Conservation (phyloP, 2,329 filamentous ascomycete species). For the Gremmenia infestans region DNA sequence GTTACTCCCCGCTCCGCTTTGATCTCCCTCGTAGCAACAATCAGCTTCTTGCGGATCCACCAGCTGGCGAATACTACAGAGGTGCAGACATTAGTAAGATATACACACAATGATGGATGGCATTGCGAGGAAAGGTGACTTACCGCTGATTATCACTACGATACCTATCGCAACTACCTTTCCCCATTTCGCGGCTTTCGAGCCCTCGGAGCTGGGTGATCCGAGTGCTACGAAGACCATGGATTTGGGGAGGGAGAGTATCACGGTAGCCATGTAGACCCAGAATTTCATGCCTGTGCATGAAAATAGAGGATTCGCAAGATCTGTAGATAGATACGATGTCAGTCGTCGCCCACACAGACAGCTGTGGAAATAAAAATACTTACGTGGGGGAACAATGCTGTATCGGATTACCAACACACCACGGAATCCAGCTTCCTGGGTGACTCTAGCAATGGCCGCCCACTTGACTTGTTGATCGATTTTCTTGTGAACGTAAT, state of each 20-base stretch:
- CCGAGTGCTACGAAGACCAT: constrained; percentile 16
- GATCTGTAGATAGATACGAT: constrained; percentile 5
- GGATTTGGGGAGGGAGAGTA: constrained; percentile 14
- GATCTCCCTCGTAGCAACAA: constrained; percentile 7
- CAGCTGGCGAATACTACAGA: constrained; percentile 8
- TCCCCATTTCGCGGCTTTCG: constrained; percentile 11
- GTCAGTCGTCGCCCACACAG: not conserved
- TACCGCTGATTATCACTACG: constrained; percentile 9
- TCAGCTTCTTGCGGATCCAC: constrained; percentile 15
- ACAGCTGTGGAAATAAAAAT: not conserved
- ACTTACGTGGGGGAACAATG: constrained; percentile 18
- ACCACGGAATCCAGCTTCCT: constrained; percentile 15
- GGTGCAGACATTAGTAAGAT: not conserved
- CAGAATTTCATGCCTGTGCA: constrained; percentile 18
- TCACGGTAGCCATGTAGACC: constrained; percentile 15
- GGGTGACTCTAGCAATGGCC: constrained; percentile 11
- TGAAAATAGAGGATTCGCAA: constrained; percentile 17
- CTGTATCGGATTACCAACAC: constrained; percentile 16
- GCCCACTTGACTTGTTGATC: constrained; percentile 12
- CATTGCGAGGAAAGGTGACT: not conserved
- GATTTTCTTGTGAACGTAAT: constrained; percentile 15
- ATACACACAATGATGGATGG: not conserved
- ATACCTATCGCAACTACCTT: constrained; percentile 12
- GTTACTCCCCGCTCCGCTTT: constrained; percentile 7
- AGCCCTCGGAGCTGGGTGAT: constrained; percentile 8